Evolutionary conservation across 352 stramenopile species (phyloP).

Genomic region (Globisporangium iwayamae): DNA sequence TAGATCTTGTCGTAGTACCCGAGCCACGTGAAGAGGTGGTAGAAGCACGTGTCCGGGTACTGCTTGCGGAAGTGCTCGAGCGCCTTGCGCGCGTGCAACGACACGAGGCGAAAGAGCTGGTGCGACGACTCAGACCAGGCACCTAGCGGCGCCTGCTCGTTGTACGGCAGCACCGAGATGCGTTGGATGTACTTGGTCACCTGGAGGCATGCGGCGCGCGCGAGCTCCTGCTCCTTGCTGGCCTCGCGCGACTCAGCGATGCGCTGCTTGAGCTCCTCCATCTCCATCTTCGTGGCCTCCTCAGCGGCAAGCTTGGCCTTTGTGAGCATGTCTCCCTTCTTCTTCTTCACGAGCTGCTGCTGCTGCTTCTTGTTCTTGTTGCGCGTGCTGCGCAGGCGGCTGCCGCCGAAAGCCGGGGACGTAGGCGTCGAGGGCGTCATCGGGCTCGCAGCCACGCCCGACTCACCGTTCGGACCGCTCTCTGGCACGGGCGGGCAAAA

Average conservation of each 20-base stretch:
- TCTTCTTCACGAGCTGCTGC: constrained; percentile 84
- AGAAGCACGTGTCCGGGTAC: constrained; percentile 83
- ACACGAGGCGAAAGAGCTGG: constrained; percentile 75
- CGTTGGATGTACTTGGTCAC: constrained; percentile 87
- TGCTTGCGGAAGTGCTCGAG: constrained; percentile 83
- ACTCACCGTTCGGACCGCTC: constrained; percentile 75
- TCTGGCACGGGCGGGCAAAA: constrained; percentile 82
- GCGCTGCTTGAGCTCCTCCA: constrained; percentile 83
- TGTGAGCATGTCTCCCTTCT: constrained; percentile 84
- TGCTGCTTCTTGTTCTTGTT: constrained; percentile 85
- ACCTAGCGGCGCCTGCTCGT: constrained; percentile 69
- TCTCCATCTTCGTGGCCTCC: constrained; percentile 85
- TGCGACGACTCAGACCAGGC: constrained; percentile 82
- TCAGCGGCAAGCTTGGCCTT: constrained; percentile 83
- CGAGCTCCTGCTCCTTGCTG: constrained; percentile 78
- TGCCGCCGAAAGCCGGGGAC: constrained; percentile 66
- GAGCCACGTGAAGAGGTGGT: constrained; percentile 84
- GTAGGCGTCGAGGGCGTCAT: constrained; percentile 86
- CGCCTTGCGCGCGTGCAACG: constrained; percentile 71
- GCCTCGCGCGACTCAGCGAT: constrained; percentile 75
- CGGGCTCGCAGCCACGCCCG: constrained; percentile 72
- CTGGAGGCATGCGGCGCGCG: constrained; percentile 62
- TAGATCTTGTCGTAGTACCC: constrained; percentile 88
- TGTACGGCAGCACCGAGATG: constrained; percentile 75
- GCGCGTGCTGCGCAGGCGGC: constrained; percentile 67